A percentile compares a stretch with the other conserved stretches of the same genome.
Conservation (phyloP, 352 stramenopile genomes). For the Stramenopiles sp. region DNA sequence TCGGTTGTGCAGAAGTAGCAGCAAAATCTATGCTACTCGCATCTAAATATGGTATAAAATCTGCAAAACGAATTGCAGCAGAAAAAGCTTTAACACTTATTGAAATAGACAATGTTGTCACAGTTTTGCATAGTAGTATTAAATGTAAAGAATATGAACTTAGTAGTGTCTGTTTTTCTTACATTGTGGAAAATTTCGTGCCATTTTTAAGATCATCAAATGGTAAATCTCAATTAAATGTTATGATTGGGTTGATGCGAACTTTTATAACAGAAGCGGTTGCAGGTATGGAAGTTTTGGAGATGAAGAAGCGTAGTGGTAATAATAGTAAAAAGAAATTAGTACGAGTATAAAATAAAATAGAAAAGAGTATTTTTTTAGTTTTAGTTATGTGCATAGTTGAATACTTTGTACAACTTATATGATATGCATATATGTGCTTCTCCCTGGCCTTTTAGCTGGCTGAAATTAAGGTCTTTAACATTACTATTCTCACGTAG, state of each 20-base stretch:
- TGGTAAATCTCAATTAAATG: not conserved
- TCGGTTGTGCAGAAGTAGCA: not conserved
- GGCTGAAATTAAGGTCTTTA: too few relatives aligned
- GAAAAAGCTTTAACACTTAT: not conserved
- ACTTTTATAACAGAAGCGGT: not conserved
- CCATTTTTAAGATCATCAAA: not conserved
- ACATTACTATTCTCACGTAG: too few relatives aligned
- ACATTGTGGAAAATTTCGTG: not conserved
- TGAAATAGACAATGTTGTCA: not conserved
- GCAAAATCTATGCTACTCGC: not conserved
- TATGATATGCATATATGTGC: too few relatives aligned
- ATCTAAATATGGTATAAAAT: not conserved
- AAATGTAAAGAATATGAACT: not conserved
- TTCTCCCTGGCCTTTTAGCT: too few relatives aligned
- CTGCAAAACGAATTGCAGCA: not conserved
- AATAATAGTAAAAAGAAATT: too few relatives aligned
- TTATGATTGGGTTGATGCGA: not conserved
- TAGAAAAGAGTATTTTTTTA: too few relatives aligned
- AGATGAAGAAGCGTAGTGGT: too few relatives aligned
- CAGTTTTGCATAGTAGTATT: not conserved
- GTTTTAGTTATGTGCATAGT: too few relatives aligned
- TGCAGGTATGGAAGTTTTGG: too few relatives aligned
- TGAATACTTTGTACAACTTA: too few relatives aligned
- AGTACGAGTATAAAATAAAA: too few relatives aligned
- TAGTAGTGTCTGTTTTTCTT: not conserved